Base-by-base conservation (phyloP, 768 basidiomycete genomes). In the Royoungia palumana region DNA sequence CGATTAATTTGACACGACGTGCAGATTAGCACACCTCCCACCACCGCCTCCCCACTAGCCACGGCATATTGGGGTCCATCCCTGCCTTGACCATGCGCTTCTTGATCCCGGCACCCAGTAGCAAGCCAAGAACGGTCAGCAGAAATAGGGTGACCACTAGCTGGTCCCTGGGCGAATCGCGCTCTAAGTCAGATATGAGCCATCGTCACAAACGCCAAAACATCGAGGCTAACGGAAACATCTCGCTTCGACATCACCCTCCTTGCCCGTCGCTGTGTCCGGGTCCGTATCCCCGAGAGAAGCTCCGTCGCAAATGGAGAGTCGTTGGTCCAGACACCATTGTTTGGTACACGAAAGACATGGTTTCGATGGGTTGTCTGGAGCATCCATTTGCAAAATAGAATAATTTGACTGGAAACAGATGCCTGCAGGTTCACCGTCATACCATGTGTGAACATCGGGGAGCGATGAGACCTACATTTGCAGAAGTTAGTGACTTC, bases 141-240 rank as follows among this genome's bases (percentile, higher is more conserved):
- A 95, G 74, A 73, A 95, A 96, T 44, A 94, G 74, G 16, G 92
- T 93, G 39, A 95, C 94, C 27, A 95, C 87, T 24, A 94, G 75
- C 63, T 95, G 93, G 70, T 96, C 94, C 66, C 93, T 72, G n/a
- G 94, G 94, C 17, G 90, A 94, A 73, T 95, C 93, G 53, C 94
- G 82, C 73, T 94, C 93, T 95, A 69, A 56, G 54, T 50, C 44
- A 53, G 46, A 59, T 51, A 49, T 53, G 46, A 62, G 61, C 45
- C 47, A 50, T 41, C 54, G 57, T 58, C 64, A 66, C 59, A 58
- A 58, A 51, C 59, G 58, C 59, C 59, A 53, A 61, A 57, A 62
- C 56, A 61, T 63, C 63, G 63, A 53, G 46, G 78, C 92, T 62
- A 70, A 95, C 93, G 90, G 72, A 95, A 95, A 76, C 94, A 96